phyloP scores from a whole-genome alignment of 2,329 filamentous ascomycete genomes.

The Sporothrix pseudoabietina region DNA sequence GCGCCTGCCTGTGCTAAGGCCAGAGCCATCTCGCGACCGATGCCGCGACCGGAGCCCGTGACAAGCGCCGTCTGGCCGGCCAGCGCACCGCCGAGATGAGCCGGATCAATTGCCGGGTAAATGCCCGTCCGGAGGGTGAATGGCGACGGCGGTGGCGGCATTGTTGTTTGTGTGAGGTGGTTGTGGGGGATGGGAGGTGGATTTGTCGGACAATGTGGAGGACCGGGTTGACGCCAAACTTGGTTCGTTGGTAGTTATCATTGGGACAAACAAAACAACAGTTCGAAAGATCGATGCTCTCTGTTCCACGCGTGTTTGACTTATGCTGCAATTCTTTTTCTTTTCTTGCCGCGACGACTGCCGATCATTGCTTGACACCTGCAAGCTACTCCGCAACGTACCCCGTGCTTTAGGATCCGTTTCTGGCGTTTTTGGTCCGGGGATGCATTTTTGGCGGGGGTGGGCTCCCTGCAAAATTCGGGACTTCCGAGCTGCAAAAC shows the following conservation, averaged over 20 bases:
- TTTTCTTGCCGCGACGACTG: background rate
- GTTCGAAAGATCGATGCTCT: too few relatives aligned
- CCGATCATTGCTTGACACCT: background rate
- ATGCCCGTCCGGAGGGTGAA: slow-evolving; percentile 4
- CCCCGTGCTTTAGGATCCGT: background rate
- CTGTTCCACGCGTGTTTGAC: background rate
- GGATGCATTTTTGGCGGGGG: background rate
- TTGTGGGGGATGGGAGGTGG: background rate
- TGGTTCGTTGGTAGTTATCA: too few relatives aligned
- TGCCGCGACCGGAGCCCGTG: background rate
- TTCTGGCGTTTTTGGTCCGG: background rate
- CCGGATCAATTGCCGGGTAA: background rate
- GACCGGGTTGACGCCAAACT: background rate
- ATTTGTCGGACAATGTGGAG: background rate
- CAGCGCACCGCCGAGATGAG: background rate
- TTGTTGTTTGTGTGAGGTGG: background rate
- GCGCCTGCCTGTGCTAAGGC: background rate
- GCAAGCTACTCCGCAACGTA: background rate
- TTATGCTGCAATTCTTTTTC: background rate
- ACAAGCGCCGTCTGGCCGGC: background rate
- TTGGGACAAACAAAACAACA: too few relatives aligned
- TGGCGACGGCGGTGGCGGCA: background rate
- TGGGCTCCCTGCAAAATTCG: background rate
- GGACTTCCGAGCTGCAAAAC: background rate
- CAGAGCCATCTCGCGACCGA: background rate